A percentile compares a stretch with the other conserved stretches of the same genome.
phyloP scores from a whole-genome alignment of 2,329 filamentous ascomycete genomes.

The Arthrocladium fulminans region DNA sequence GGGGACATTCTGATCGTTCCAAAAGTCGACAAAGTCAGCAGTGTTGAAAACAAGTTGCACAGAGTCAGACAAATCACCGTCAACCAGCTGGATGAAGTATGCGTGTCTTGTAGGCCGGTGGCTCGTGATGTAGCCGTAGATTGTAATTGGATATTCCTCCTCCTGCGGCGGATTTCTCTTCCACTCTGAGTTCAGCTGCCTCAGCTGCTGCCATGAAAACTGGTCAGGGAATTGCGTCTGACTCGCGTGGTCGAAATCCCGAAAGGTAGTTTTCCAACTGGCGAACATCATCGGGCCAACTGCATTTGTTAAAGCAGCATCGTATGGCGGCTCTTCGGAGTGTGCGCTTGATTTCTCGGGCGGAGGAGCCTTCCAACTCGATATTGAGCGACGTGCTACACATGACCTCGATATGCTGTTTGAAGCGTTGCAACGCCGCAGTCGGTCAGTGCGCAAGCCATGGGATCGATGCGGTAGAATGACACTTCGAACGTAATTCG shows the following conservation, averaged over 20 bases:
- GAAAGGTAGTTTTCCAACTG: neutral
- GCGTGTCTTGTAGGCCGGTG: constrained; percentile 14
- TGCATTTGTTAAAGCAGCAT: neutral
- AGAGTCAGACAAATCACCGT: constrained; percentile 13
- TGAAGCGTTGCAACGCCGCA: neutral
- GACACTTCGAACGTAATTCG: neutral
- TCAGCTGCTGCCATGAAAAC: constrained; percentile 5
- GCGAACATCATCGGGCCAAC: neutral
- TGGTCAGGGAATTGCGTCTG: neutral
- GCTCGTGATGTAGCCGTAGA: constrained; percentile 20
- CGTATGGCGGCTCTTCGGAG: neutral
- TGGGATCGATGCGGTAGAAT: neutral
- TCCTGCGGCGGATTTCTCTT: neutral
- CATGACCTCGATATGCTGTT: neutral
- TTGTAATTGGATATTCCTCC: constrained; percentile 3
- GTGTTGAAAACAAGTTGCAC: constrained; percentile 20
- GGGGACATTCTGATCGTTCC: constrained; percentile 7
- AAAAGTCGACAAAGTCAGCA: constrained; percentile 16
- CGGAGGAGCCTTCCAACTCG: neutral
- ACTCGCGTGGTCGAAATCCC: neutral
- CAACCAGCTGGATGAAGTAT: constrained; percentile 17
- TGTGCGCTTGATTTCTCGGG: neutral
- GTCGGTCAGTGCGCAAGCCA: neutral
- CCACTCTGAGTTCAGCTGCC: neutral
- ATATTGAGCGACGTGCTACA: neutral